phyloP scores from a whole-genome alignment of 192 early-diverging fungal genomes.

The Rhizophagus sp. region DNA sequence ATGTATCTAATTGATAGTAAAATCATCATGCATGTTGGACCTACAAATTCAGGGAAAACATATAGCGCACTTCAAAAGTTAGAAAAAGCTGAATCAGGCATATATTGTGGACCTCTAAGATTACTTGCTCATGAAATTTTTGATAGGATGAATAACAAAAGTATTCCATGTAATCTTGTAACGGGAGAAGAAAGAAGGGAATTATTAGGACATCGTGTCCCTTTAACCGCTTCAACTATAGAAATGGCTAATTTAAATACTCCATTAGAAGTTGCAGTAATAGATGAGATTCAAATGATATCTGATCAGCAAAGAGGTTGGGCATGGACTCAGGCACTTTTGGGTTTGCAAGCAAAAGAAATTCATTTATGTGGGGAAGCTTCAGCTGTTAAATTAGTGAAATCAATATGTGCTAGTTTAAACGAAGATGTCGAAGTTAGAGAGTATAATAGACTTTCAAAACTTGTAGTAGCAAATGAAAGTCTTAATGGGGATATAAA shows the following conservation, averaged over 20 bases:
- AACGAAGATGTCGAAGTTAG: conserved; percentile 83
- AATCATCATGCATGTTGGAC: conserved; percentile 93
- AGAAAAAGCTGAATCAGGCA: conserved; percentile 56
- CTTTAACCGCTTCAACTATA: conserved; percentile 75
- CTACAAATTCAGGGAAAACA: conserved; percentile 98
- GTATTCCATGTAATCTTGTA: conserved; percentile 78
- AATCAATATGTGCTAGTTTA: conserved; percentile 65
- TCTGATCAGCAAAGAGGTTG: conserved; percentile 82
- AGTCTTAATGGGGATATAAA: conserved; percentile 58
- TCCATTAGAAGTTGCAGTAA: conserved; percentile 78
- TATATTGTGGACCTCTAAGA: conserved; percentile 90
- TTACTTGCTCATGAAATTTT: conserved; percentile 93
- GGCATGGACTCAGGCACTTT: conserved; percentile 92
- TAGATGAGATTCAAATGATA: conserved; percentile 99
- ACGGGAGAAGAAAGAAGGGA: conserved; percentile 88
- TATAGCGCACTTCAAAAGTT: conserved; percentile 82
- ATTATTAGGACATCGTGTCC: conserved; percentile 41
- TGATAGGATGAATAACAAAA: conserved; percentile 75
- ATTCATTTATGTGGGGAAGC: conserved; percentile 94
- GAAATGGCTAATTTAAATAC: conserved; percentile 78
- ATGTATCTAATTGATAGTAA: conserved; percentile 45
- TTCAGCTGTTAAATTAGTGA: conserved; percentile 78
- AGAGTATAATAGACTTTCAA: conserved; percentile 77
- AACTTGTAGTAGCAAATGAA: conserved; percentile 53
- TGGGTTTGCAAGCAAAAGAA: conserved; percentile 78